These are phyloP conservation scores for Globisporangium paddicum DNA, from an alignment of 352 stramenopile genomes.

Conservation along the genomic window DNA sequence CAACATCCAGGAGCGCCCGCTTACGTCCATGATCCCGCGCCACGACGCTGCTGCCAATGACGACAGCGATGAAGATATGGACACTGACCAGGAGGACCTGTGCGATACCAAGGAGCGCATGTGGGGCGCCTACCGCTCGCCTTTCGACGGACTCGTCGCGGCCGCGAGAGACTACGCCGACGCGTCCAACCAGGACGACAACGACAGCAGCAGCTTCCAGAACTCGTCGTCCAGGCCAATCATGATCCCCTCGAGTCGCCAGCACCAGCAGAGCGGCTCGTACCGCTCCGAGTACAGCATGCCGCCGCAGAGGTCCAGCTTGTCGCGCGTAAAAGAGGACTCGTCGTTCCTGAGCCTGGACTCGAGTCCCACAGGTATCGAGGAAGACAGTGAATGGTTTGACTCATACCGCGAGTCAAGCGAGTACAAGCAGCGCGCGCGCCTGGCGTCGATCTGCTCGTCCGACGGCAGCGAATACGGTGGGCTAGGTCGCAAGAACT, in stretches of 20 bases:
- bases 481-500: conserved; percentile 58
- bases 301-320: conserved; percentile 49
- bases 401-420: conserved; percentile 47
- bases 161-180: conserved; percentile 33
- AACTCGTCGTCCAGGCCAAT: conserved; percentile 46
- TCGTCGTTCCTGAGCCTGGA: conserved; percentile 51
- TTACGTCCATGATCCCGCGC: conserved; percentile 71
- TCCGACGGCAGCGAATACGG: conserved; percentile 76
- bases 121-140: conserved; percentile 48
- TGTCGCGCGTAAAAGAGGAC: conserved; percentile 62
- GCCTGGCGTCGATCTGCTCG: conserved; percentile 68
- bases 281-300: conserved; percentile 23
- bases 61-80: conserved; percentile 41
- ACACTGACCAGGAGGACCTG: conserved; percentile 57
- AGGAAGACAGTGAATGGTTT: conserved; percentile 56
- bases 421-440: conserved; percentile 68
- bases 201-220: conserved; percentile 19
- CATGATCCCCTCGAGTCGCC: conserved; percentile 40
- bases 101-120: conserved; percentile 26
- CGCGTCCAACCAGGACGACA: conserved; percentile 37
- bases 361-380: conserved; percentile 65
- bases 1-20: conserved; percentile 55
- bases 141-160: conserved; percentile 66
- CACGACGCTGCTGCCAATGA: conserved; percentile 20
- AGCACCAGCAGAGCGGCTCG: conserved; percentile 16